Conservation (phyloP, 352 stramenopile species). For the Aphanomyces astaci region DNA sequence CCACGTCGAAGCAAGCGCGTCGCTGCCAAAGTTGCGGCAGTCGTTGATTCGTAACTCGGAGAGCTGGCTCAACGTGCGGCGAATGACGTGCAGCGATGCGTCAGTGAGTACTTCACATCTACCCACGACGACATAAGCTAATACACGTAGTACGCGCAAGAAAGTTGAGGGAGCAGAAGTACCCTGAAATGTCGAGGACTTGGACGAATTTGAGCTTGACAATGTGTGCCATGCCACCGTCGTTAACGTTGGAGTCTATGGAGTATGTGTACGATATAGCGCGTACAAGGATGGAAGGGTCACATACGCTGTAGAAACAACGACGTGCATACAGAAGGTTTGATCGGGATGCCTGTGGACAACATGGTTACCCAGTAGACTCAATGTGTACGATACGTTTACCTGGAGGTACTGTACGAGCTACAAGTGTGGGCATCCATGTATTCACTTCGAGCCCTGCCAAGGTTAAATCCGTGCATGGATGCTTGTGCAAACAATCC, state of each 20-base stretch:
- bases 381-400: background rate
- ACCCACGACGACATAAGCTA: background rate
- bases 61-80: slow-evolving; percentile 39
- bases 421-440: background rate
- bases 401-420: slow-evolving; percentile 14
- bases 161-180: background rate
- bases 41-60: slow-evolving; percentile 48
- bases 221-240: slow-evolving; percentile 24
- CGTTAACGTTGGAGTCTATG: slow-evolving; percentile 24
- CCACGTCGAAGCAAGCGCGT: slow-evolving; percentile 46
- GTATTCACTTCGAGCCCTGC: background rate
- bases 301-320: background rate
- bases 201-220: slow-evolving; percentile 25
- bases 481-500: slow-evolving; percentile 14
- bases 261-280: background rate
- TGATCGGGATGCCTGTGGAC: slow-evolving; percentile 5
- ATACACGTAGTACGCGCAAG: no score
- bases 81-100: slow-evolving; percentile 36
- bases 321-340: slow-evolving; percentile 3
- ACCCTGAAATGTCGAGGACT: slow-evolving; percentile 30
- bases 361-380: background rate
- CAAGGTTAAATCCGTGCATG: background rate
- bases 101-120: slow-evolving; percentile 50
- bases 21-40: slow-evolving; percentile 48
- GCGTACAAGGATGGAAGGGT: background rate